These are phyloP conservation scores for Lathyrus aphaca DNA, from an alignment of 306 rosid species.

Conservation along the genomic window DNA sequence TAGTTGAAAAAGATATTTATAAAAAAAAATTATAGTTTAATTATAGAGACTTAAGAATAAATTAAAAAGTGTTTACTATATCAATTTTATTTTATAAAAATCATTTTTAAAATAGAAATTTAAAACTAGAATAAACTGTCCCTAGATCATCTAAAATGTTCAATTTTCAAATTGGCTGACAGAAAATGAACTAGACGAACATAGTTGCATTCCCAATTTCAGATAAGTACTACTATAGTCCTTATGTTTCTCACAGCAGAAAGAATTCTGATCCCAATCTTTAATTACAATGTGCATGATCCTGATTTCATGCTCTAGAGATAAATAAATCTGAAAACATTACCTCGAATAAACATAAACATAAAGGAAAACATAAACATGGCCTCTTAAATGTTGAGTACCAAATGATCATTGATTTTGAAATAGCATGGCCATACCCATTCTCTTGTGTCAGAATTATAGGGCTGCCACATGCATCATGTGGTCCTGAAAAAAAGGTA, in stretches of 20 bases:
- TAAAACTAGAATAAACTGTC: no score
- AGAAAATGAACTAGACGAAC: neutral
- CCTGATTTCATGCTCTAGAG: neutral
- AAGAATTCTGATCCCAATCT: neutral
- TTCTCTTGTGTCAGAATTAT: slow-evolving; percentile 38
- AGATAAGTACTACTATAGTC: neutral
- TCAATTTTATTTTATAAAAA: no score
- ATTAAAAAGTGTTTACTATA: no score
- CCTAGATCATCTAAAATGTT: no score
- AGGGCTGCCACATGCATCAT: slow-evolving; percentile 45
- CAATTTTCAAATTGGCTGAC: neutral
- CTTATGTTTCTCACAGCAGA: neutral
- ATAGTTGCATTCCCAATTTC: neutral
- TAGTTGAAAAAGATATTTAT: no score
- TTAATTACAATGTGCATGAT: slow-evolving; percentile 11
- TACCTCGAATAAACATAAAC: slow-evolving; percentile 34
- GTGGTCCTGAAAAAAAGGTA: slow-evolving; percentile 36
- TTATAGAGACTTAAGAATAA: no score
- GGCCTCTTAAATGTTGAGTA: slow-evolving; percentile 33
- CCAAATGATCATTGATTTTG: slow-evolving; percentile 34
- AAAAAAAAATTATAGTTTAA: no score
- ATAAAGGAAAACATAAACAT: slow-evolving; percentile 26
- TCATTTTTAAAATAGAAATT: no score
- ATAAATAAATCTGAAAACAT: slow-evolving; percentile 25
- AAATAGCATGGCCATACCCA: slow-evolving; percentile 37